Conservation (phyloP, 345 rosid species). For the Brassica juncea region DNA sequence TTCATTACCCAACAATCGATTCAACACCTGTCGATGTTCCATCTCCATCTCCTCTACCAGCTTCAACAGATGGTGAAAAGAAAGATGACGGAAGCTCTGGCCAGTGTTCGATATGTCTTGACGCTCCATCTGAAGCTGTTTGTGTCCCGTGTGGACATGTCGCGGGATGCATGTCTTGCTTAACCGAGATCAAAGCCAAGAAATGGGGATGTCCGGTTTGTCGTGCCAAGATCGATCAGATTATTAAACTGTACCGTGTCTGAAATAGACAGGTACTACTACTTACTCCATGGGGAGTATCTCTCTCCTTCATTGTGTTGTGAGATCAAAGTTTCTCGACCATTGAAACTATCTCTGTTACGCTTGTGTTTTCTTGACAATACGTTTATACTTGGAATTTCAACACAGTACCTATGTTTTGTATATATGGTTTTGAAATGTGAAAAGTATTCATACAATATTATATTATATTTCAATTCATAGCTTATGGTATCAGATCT, state of each 20-base stretch:
- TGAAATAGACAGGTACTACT: constrained; percentile 40
- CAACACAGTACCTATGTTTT: neutral
- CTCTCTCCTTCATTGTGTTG: constrained; percentile 16
- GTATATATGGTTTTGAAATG: constrained; percentile 28
- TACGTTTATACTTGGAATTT: constrained; percentile 10
- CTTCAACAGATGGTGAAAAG: constrained; percentile 43
- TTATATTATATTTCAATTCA: constrained; percentile 1
- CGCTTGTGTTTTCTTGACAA: neutral
- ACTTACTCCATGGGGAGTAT: constrained; percentile 2
- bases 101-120: constrained; percentile 77
- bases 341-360: constrained; percentile 29
- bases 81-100: constrained; percentile 56
- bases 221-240: constrained; percentile 81
- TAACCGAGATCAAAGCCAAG: constrained; percentile 78
- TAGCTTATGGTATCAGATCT: neutral
- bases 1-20: constrained; percentile 84
- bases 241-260: constrained; percentile 73
- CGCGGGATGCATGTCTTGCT: constrained; percentile 93
- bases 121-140: constrained; percentile 91
- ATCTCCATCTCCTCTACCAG: constrained; percentile 18
- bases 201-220: constrained; percentile 97
- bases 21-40: constrained; percentile 53
- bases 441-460: constrained; percentile 7
- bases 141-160: constrained; percentile 99
- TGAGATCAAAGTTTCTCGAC: constrained; percentile 19